Base-by-base conservation (phyloP, 306 rosid genomes). In the Malus sylvestris region DNA sequence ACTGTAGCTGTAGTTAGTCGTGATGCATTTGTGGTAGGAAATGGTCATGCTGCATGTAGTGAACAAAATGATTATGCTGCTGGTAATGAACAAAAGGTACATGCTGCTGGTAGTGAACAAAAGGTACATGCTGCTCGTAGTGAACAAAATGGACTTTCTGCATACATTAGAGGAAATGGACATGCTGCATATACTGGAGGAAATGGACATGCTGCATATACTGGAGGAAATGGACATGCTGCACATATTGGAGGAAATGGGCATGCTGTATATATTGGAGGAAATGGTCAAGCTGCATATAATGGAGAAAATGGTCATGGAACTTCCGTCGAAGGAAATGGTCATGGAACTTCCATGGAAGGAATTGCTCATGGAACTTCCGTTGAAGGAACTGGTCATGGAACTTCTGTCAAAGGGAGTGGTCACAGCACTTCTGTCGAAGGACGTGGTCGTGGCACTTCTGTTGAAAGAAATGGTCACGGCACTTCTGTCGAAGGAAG, bases 1-100 rank as follows among this genome's bases (percentile, higher is more conserved):
- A 77, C 69, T 40, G 79, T 83, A 19, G 59, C 77, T 70, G 69
- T 73, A 55, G 79, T 84, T 79, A 74, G 63, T 72, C 85, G 58
- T 18, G 79, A 49, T 30, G 55, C 79, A 53, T 71, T 68, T 62
- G 75, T n/a, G 74, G 82, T 59, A 35, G 80, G 33, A 9, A 40
- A 51, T 69, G 78, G 30, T 57, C 65, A 12, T 18, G 52, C 58
- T 40, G 88, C 84, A 66, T 44, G 29, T 29, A 62, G 14, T 30
- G 70, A 62, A 45, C n/a, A 44, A 29, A 27, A 62, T 13, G 62
- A 32, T 27, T 27, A 33, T 29, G 74, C 63, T 72, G 71, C 71
- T 40, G 15, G 46, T 58, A 18, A n/a, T 25, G 77, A 73, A 44
- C 68, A 42, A 6, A 49, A 51, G 55, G 77, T n/a, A 33, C 64